Evolutionary conservation across 108 stramenopile genomes (phyloP).

Genomic region (Conticribra weissflogii): DNA sequence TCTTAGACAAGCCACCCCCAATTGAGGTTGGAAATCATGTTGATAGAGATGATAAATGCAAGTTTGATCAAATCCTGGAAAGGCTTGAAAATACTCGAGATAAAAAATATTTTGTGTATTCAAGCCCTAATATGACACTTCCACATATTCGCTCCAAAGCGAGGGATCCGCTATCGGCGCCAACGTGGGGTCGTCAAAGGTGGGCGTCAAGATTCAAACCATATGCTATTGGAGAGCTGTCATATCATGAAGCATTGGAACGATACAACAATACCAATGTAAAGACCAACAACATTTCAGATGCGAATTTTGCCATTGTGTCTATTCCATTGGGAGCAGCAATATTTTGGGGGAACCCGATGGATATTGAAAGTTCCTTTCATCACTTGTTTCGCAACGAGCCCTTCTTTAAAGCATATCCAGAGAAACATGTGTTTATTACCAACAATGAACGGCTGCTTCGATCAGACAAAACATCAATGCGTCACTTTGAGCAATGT

Average conservation of each 20-base stretch:
- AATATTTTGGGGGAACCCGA: slow-evolving; percentile 6
- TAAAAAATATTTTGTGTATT: not conserved
- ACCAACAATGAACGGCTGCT: slow-evolving; percentile 2
- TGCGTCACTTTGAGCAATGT: not conserved
- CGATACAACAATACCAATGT: not conserved
- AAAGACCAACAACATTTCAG: not conserved
- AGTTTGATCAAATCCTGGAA: no score
- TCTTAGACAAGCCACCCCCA: no score
- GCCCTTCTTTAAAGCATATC: slow-evolving; percentile 13
- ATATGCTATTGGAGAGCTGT: not conserved
- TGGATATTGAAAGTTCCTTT: slow-evolving; percentile 11
- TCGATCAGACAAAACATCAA: not conserved
- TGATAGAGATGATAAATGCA: no score
- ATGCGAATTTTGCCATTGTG: slow-evolving; percentile 33
- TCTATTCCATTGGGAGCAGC: slow-evolving; percentile 31
- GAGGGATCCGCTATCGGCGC: not conserved
- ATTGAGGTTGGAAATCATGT: no score
- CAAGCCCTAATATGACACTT: not conserved
- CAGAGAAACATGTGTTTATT: slow-evolving; percentile 10
- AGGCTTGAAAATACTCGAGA: no score
- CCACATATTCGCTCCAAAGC: not conserved
- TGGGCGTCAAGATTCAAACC: not conserved
- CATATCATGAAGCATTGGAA: not conserved
- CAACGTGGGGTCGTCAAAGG: not conserved
- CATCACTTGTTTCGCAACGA: not conserved